A percentile compares a stretch with the other conserved stretches of the same genome.
phyloP scores from a whole-genome alignment of 192 early-diverging fungal species.

The Cetraspora pellucida region DNA sequence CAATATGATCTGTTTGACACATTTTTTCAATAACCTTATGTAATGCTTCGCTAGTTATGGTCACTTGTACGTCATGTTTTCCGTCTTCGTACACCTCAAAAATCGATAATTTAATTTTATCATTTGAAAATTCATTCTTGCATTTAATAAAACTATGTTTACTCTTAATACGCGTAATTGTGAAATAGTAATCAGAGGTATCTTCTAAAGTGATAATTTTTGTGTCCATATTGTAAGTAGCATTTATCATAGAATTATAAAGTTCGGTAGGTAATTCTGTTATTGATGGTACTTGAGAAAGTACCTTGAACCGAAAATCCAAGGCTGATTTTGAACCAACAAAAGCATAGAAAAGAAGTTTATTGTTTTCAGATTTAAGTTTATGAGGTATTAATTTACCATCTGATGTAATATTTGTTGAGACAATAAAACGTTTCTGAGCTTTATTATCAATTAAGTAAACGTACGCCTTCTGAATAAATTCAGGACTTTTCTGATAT shows the following conservation, averaged over 20 bases:
- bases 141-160: background rate
- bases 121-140: background rate
- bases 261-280: background rate
- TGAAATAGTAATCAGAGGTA: background rate
- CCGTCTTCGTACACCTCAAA: background rate
- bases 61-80: background rate
- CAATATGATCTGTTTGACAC: background rate
- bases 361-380: background rate
- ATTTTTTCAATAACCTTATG: background rate
- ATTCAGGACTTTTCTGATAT: background rate
- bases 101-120: background rate
- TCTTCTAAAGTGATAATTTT: background rate
- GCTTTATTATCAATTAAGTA: background rate
- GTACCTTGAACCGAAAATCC: slow-evolving; percentile 7
- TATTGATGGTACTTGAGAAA: background rate
- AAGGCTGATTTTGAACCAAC: background rate
- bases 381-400: background rate
- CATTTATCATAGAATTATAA: background rate
- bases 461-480: background rate
- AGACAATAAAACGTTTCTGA: background rate
- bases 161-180: background rate
- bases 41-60: background rate
- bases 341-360: background rate
- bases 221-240: background rate
- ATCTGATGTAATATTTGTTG: background rate